phyloP scores from a whole-genome alignment of 2,329 filamentous ascomycete genomes.

The Cytospora piceae region DNA sequence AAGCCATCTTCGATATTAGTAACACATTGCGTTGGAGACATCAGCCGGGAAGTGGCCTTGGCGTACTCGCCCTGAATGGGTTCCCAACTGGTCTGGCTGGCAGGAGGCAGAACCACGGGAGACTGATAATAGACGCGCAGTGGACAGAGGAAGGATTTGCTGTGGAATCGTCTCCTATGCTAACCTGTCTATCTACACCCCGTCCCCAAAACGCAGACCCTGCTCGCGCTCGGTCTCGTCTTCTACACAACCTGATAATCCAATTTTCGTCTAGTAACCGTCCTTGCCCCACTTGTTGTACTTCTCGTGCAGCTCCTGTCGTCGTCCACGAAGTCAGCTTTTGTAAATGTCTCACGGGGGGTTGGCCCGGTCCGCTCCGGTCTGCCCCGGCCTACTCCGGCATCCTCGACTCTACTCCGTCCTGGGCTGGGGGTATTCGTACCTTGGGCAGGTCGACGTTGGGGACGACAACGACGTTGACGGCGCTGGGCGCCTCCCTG shows the following conservation, averaged over 20 bases:
- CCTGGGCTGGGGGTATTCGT: conserved; percentile 37
- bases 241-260: neutral
- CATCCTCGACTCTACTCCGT: no score
- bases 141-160: neutral
- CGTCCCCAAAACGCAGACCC: conserved; percentile 8
- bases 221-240: conserved; percentile 24
- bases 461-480: conserved; percentile 94
- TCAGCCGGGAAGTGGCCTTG: neutral
- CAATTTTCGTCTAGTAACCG: conserved; percentile 64
- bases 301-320: conserved; percentile 85
- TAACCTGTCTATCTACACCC: conserved; percentile 31
- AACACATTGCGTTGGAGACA: neutral
- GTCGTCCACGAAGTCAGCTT: conserved; percentile 24
- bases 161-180: conserved; percentile 18
- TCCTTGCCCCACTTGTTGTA: conserved; percentile 99
- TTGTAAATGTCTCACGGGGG: neutral
- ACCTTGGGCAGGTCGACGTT: conserved; percentile 92
- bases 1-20: neutral
- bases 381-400: neutral
- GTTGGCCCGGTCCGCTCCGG: neutral
- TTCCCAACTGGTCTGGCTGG: neutral
- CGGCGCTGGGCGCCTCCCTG: conserved; percentile 89
- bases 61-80: neutral
- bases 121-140: neutral
- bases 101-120: neutral